Base-by-base conservation (phyloP, 1,284 basidiomycete genomes). In the Apiotrichum siamense region DNA sequence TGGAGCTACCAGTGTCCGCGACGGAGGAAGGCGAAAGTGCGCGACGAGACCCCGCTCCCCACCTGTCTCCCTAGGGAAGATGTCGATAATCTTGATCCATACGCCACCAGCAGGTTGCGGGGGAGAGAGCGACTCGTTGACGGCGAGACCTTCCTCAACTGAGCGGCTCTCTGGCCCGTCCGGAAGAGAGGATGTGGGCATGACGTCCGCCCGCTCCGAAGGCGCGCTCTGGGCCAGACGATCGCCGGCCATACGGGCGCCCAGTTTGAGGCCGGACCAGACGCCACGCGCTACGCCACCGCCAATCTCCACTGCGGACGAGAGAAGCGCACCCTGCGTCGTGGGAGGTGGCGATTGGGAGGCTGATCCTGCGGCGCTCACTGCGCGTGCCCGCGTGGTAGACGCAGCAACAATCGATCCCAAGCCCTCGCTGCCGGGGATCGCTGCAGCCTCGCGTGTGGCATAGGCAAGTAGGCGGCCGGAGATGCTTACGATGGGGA, bases 221-320 rank as follows among this genome's bases (percentile, higher is more conserved):
- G 70, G 69, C 3, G 67, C 69, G 43, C 68, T 70, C 20, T 51
- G 43, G 1, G 68, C 69, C 43, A 73, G 49, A 9, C 68, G 42
- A 24, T 55, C 46, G 18, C 55, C 47, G 4, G 65, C 70, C 15
- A 65, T 69, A 47, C 56, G 50, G 2, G 67, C 70, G 18, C 70
- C 69, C 55, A 64, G 63, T 52, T 68, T 70, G 21, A 73, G 35
- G 1, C 70, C 70, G 0, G 69, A 68, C 70, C 70, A 73, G 10
- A 73, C 67, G 0, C 69, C 69, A 29, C 67, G 49, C 6, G 69
- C 70, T 2, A 70, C 69, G 10, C 66, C 68, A 20, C 68, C 66
- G 13, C 70, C 69, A 21, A 73, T 65, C 48, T 65, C 66, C 0
- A 66, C 65, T 1, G 69, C 70, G 0, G 70, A 69, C 5, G 58